Percentiles rank a stretch among this genome's conserved stretches.
Conservation (phyloP, 768 basidiomycete genomes). For the Boletus tylopilopsis region DNA sequence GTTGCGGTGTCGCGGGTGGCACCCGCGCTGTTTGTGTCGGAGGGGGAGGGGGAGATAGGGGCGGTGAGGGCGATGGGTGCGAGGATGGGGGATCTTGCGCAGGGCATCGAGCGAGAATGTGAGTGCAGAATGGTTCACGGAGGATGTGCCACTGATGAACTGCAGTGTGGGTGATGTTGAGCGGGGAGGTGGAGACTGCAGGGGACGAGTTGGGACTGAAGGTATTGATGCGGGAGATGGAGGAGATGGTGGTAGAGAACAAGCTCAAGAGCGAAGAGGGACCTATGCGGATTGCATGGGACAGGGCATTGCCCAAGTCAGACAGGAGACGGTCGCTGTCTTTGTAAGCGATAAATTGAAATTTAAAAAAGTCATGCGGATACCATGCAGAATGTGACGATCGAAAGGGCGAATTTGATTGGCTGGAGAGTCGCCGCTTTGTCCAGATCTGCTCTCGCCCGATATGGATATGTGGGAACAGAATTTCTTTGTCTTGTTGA, state of each 20-base stretch:
- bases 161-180: slow-evolving; percentile 49
- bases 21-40: slow-evolving; percentile 54
- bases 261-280: slow-evolving; percentile 53
- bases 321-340: slow-evolving; percentile 29
- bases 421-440: slow-evolving; percentile 3
- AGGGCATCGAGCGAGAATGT: slow-evolving; percentile 56
- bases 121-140: slow-evolving; percentile 8
- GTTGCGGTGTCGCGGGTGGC: slow-evolving; percentile 69
- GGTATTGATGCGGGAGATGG: slow-evolving; percentile 53
- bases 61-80: slow-evolving; percentile 40
- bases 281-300: slow-evolving; percentile 55
- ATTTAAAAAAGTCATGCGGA: slow-evolving; percentile 10
- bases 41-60: slow-evolving; percentile 27
- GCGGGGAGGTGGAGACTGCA: slow-evolving; percentile 25
- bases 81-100: slow-evolving; percentile 39
- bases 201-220: slow-evolving; percentile 36
- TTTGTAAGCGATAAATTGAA: slow-evolving; percentile 19
- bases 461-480: slow-evolving; percentile 12
- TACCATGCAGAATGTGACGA: slow-evolving; percentile 6
- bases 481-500: neutral
- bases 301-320: slow-evolving; percentile 44
- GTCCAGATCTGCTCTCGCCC: slow-evolving; percentile 7
- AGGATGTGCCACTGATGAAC: slow-evolving; percentile 3
- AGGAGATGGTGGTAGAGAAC: slow-evolving; percentile 61
- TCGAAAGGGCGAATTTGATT: neutral